Evolutionary conservation across 192 early-diverging fungal genomes (phyloP).

Genomic region (Umbelopsis ramanniana): DNA sequence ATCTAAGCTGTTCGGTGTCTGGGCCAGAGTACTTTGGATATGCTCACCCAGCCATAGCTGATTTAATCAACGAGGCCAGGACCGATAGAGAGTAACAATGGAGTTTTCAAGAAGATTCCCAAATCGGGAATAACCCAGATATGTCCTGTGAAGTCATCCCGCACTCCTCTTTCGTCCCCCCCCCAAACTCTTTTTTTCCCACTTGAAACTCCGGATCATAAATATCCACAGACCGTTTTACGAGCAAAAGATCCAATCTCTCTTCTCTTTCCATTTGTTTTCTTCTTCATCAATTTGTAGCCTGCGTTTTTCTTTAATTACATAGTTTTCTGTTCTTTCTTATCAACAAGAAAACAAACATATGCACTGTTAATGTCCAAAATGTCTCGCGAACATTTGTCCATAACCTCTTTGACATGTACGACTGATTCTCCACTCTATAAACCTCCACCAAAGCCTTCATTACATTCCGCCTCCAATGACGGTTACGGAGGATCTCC

Average conservation of each 20-base stretch:
- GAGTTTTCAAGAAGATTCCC: slow-evolving; percentile 19
- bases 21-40: slow-evolving; percentile 96
- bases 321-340: neutral
- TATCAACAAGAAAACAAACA: too few species aligned
- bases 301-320: neutral
- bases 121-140: neutral
- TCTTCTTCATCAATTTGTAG: neutral
- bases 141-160: neutral
- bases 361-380: neutral
- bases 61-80: slow-evolving; percentile 77
- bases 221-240: neutral
- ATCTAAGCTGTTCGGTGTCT: slow-evolving; percentile 76
- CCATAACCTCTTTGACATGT: neutral
- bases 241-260: neutral
- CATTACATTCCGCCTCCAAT: neutral
- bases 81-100: neutral
- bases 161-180: neutral
- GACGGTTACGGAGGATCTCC: neutral
- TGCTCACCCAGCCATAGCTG: slow-evolving; percentile 82
- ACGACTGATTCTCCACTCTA: neutral
- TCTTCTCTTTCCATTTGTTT: neutral
- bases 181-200: neutral
- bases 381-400: slow-evolving; percentile 21
- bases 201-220: slow-evolving; percentile 13
- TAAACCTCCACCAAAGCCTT: neutral